phyloP scores from a whole-genome alignment of 2,329 filamentous ascomycete species.

The Scorias spongiosa region DNA sequence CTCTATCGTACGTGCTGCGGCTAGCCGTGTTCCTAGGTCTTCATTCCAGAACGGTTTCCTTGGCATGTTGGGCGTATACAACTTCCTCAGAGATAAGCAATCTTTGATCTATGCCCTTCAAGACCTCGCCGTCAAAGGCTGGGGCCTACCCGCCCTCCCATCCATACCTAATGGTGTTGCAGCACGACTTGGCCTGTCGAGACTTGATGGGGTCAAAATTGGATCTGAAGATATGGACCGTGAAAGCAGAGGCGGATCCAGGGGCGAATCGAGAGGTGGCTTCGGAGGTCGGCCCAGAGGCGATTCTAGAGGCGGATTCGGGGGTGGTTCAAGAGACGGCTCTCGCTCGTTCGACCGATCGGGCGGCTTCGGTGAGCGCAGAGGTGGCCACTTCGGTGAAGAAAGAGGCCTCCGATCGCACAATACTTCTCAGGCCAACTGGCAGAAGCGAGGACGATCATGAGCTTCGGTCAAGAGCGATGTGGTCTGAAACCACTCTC shows the following conservation, averaged over 20 bases:
- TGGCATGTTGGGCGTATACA: constrained; percentile 40
- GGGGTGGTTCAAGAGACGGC: constrained; percentile 4
- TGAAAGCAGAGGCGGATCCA: constrained; percentile 2
- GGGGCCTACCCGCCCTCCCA: constrained; percentile 39
- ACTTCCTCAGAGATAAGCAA: constrained; percentile 21
- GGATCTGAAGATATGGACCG: constrained; percentile 2
- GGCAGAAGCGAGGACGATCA: too few species aligned
- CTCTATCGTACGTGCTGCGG: constrained; percentile 24
- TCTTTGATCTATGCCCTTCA: constrained; percentile 37
- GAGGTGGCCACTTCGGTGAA: neutral
- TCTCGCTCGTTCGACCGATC: neutral
- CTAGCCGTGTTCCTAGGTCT: constrained; percentile 26
- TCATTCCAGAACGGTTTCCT: constrained; percentile 38
- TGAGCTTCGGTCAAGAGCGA: too few species aligned
- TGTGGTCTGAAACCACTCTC: too few species aligned
- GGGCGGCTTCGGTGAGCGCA: neutral
- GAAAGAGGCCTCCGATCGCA: neutral
- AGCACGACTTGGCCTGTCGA: constrained; percentile 13
- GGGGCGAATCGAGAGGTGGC: constrained; percentile 6
- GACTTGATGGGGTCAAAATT: constrained; percentile 17
- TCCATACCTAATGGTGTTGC: constrained; percentile 17
- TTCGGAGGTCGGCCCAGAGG: constrained; percentile 1
- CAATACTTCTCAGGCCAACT: neutral
- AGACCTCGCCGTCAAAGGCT: constrained; percentile 34
- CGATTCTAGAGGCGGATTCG: constrained; percentile 1